These are phyloP conservation scores for Aspergillus heteromorphus DNA, from an alignment of 495 filamentous ascomycete species.

Conservation along the genomic window DNA sequence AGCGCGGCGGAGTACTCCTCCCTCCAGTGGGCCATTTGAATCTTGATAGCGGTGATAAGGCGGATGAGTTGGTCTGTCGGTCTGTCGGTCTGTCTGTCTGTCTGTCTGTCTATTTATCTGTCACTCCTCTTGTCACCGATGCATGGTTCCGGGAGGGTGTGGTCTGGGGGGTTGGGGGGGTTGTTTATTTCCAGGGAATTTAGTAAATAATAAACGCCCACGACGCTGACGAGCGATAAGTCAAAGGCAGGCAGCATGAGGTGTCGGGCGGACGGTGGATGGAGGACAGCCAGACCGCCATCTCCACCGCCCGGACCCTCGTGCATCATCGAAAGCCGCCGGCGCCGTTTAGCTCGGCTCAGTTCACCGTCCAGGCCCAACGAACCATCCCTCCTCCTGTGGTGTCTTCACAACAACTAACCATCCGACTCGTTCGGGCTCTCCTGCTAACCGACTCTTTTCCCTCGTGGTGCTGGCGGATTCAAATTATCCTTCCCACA, in stretches of 20 bases:
- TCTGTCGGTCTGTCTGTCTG: not conserved
- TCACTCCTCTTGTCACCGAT: too few relatives aligned
- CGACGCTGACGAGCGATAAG: not conserved
- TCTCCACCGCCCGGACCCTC: constrained; percentile 27
- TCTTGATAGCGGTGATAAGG: constrained; percentile 19
- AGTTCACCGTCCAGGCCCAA: constrained; percentile 16
- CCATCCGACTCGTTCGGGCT: not conserved
- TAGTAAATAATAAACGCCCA: too few relatives aligned
- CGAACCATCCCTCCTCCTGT: constrained; percentile 11
- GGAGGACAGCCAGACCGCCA: constrained; percentile 26
- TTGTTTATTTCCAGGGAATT: too few relatives aligned
- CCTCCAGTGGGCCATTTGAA: constrained; percentile 54
- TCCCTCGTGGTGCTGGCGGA: not conserved
- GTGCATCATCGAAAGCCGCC: constrained; percentile 34
- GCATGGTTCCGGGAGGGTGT: too few relatives aligned
- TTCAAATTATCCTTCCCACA: too few relatives aligned
- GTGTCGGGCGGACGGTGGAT: too few relatives aligned
- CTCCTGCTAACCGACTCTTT: not conserved
- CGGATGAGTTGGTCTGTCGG: constrained; percentile 8
- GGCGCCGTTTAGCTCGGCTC: not conserved
- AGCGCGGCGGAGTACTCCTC: constrained; percentile 52
- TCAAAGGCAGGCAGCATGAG: too few relatives aligned
- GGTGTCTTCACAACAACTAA: not conserved
- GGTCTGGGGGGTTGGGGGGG: too few relatives aligned
- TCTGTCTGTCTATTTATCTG: too few relatives aligned